These are phyloP conservation scores for Clonostachys solani DNA, from an alignment of 2,329 filamentous ascomycete genomes.

Conservation along the genomic window DNA sequence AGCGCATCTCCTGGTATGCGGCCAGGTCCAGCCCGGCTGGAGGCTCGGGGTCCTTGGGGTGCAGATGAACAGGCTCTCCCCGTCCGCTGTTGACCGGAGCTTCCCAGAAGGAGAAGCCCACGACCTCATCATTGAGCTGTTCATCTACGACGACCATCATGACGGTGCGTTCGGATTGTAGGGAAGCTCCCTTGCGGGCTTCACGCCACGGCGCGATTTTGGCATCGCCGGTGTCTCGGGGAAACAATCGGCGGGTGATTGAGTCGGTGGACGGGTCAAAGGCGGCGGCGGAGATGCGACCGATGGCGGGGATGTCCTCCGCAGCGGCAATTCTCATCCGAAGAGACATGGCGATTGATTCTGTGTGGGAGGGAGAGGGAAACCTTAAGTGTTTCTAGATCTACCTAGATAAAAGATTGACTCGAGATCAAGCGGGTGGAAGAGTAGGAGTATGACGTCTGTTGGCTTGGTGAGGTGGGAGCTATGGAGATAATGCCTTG, in stretches of 20 bases:
- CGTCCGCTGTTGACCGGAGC: not conserved
- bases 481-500: no score
- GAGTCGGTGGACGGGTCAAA: not conserved
- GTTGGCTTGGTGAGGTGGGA: no score
- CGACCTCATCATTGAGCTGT: not conserved
- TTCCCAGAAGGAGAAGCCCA: not conserved
- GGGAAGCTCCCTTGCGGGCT: not conserved
- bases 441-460: no score
- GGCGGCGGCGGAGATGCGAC: not conserved
- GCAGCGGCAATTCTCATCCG: not conserved
- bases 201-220: not conserved
- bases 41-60: not conserved
- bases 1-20: not conserved
- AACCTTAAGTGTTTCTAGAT: no score
- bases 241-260: not conserved
- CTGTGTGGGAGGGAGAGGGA: no score
- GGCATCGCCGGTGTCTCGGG: not conserved
- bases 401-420: no score
- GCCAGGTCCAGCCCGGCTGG: not conserved
- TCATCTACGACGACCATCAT: not conserved
- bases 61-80: no score
- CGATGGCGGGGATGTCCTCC: not conserved
- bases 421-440: no score
- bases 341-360: not conserved
- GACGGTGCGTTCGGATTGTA: not conserved